Conservation (phyloP, 2,329 filamentous ascomycete species). For the Nemania diffusa region DNA sequence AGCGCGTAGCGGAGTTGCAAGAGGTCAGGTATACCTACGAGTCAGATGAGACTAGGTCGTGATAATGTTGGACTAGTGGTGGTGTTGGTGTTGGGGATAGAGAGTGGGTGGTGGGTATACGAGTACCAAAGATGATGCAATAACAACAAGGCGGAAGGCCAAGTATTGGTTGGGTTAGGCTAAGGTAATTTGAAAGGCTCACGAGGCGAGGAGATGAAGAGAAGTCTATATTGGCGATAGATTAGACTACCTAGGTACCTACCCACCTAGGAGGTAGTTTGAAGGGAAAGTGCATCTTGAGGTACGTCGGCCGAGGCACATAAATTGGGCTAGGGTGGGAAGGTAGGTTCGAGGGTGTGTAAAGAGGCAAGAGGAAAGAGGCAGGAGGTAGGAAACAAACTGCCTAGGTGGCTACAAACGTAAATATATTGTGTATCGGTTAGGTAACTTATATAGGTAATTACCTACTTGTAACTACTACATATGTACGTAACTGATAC, state of each 20-base stretch:
- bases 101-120: background rate
- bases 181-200: conserved; percentile 13
- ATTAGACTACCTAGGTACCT: background rate
- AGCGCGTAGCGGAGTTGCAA: background rate
- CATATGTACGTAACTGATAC: too few relatives aligned
- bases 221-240: background rate
- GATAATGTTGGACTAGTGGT: background rate
- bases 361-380: background rate
- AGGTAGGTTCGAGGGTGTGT: background rate
- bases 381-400: too few relatives aligned
- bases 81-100: too few relatives aligned
- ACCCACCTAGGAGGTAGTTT: background rate
- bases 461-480: too few relatives aligned
- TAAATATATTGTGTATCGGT: background rate
- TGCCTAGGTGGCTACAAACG: too few relatives aligned
- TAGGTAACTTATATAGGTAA: background rate
- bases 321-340: background rate
- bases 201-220: background rate
- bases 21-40: background rate
- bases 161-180: conserved; percentile 17
- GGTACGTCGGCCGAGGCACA: background rate
- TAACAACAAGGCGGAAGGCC: background rate
- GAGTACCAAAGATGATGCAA: conserved; percentile 12
- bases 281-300: background rate
- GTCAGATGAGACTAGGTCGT: conserved; percentile 1